These are phyloP conservation scores for Diaporthe citrichinensis DNA, from an alignment of 2,329 filamentous ascomycete species.

Conservation along the genomic window DNA sequence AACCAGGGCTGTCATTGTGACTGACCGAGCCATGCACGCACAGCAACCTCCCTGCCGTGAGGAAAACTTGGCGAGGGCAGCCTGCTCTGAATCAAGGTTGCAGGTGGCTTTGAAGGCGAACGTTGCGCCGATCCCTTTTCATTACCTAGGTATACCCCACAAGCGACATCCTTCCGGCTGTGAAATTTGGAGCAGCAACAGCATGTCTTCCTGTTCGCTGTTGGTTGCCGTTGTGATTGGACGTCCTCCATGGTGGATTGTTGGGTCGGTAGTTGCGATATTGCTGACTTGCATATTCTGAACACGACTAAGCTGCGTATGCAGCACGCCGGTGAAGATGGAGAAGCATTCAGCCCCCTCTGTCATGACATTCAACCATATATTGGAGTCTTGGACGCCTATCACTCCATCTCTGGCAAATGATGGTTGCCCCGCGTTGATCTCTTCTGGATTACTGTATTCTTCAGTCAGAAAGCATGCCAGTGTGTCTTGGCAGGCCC, in stretches of 20 bases:
- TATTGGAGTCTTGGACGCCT: neutral
- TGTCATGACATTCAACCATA: neutral
- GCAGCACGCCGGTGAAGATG: neutral
- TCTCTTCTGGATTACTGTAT: neutral
- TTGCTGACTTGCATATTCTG: conserved; percentile 9
- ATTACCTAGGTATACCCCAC: neutral
- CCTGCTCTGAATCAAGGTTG: neutral
- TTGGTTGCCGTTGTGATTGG: neutral
- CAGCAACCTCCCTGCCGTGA: neutral
- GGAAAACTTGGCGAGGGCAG: neutral
- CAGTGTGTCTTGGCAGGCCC: neutral
- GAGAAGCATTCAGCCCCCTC: too few species aligned
- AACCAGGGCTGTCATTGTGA: neutral
- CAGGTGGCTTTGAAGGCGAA: neutral
- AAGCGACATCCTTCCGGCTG: neutral
- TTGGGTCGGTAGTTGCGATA: neutral
- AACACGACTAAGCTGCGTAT: neutral
- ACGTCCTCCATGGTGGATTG: neutral
- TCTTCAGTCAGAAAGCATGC: neutral
- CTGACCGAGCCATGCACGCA: neutral
- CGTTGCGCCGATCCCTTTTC: neutral
- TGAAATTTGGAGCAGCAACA: neutral
- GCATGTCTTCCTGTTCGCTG: neutral
- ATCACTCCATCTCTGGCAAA: neutral
- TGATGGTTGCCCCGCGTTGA: neutral